Base-by-base conservation (phyloP, 148 eudicot species). In the Fallopia convolvulus region DNA sequence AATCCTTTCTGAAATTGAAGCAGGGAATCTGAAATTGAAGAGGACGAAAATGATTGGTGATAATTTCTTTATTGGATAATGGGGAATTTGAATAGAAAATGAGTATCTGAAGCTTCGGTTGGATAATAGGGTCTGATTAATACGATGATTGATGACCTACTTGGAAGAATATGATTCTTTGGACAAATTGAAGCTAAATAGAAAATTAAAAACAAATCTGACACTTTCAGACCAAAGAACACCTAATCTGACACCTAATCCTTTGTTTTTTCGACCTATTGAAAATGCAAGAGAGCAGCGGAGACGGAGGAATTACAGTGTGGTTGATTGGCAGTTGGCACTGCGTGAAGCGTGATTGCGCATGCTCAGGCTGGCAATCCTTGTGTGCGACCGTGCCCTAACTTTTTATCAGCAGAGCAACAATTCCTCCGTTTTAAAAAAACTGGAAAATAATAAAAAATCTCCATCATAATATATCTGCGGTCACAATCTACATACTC, bases 81-180 rank as follows among this genome's bases (percentile, higher is more conserved):
- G 50, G 50, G 50, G 50, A 23, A 23, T 61, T 61, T 61, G 68
- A 15, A 23, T 8, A 23, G 36, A 61, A 61, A 61, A 21, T 26
- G 33, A 61, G 26, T 26, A 61, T 26, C 8, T 61, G 68, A 61
- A 61, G 68, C 15, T 61, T 61, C 15, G 68, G 8, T 23, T 10
- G 26, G 68, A 61, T 61, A 61, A 23, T 61, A 21, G 68, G 68
- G 68, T 61, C 14, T 21, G 68, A 2, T 10, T 23, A 61, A 8
- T 23, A 61, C 4, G 68, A 61, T 61, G 68, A 61, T 61, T 61
- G 15, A 26, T 61, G 63, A 56, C 30, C 63, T 56, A 56, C 20
- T 18, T 56, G 23, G 63, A 56, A 56, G 63, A 56, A 56, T 56
- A 56, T 56, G 63, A 56, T 56, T 56, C 63, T 56, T 26, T 56